Evolutionary conservation across 306 rosid species (phyloP).

Genomic region (Gillenia trifoliata): DNA sequence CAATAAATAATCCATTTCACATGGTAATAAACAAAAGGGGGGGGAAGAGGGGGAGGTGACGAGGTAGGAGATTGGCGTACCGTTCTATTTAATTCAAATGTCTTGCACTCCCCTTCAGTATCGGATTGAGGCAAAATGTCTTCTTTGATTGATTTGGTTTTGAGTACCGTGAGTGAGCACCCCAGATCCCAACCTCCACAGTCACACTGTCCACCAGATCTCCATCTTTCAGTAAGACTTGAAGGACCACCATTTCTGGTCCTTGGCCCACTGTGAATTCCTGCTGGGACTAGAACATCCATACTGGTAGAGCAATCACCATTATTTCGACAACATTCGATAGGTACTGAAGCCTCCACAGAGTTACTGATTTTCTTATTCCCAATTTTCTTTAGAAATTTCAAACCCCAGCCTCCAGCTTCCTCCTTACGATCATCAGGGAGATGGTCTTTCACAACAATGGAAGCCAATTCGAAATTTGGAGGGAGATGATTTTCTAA

Average conservation of each 20-base stretch:
- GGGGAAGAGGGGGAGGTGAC: neutral
- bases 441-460: slow-evolving; percentile 67
- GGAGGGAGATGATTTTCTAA: slow-evolving; percentile 46
- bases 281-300: slow-evolving; percentile 76
- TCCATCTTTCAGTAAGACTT: slow-evolving; percentile 82
- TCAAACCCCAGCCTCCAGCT: slow-evolving; percentile 95
- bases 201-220: slow-evolving; percentile 80
- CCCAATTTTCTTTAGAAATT: slow-evolving; percentile 68
- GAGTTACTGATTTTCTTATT: slow-evolving; percentile 30
- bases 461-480: slow-evolving; percentile 80
- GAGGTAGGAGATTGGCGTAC: slow-evolving; percentile 32
- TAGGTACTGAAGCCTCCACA: slow-evolving; percentile 18
- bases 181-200: slow-evolving; percentile 99
- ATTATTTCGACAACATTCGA: slow-evolving; percentile 39
- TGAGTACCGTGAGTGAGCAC: slow-evolving; percentile 75
- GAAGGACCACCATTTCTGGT: slow-evolving; percentile 77
- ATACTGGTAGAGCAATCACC: slow-evolving; percentile 58
- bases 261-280: slow-evolving; percentile 89
- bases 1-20: neutral
- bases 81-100: slow-evolving; percentile 57
- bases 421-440: slow-evolving; percentile 34
- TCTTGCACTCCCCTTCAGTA: slow-evolving; percentile 53
- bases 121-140: slow-evolving; percentile 34
- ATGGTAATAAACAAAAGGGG: slow-evolving; percentile 2
- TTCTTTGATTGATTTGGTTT: slow-evolving; percentile 39